Percentiles rank a stretch among this genome's conserved stretches.
These are phyloP conservation scores for Ilex aquifolium DNA, from an alignment of 257 asterid species.

Conservation along the genomic window DNA sequence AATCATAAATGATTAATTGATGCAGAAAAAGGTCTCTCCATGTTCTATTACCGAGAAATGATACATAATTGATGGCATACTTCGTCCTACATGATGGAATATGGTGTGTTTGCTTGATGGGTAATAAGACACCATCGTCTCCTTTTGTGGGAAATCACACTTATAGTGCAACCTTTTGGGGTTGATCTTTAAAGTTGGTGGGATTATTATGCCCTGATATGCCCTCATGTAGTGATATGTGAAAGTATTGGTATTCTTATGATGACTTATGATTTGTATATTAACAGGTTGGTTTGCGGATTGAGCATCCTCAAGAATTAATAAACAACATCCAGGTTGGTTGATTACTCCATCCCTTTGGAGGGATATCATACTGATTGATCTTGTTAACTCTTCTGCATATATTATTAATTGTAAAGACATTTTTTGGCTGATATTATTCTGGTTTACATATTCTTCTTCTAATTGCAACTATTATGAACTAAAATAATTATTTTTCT, in stretches of 20 bases:
- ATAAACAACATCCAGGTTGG: conserved; percentile 81
- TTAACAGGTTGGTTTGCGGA: conserved; percentile 78
- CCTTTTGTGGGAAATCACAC: neutral
- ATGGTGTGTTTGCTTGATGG: too few species aligned
- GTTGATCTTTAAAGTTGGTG: neutral
- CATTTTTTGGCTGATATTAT: neutral
- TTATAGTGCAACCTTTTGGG: neutral
- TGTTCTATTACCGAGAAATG: too few species aligned
- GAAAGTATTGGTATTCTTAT: conserved; percentile 7
- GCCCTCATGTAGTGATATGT: neutral
- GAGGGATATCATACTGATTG: neutral
- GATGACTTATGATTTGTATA: conserved; percentile 4
- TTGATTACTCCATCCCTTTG: neutral
- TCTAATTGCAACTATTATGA: neutral
- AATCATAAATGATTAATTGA: too few species aligned
- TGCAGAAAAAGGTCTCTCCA: too few species aligned
- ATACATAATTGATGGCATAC: too few species aligned
- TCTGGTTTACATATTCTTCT: neutral
- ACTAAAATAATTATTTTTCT: too few species aligned
- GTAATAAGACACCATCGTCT: neutral
- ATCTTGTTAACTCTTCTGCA: neutral
- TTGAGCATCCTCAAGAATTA: conserved; percentile 95
- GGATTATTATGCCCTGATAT: neutral
- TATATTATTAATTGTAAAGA: neutral
- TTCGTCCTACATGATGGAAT: too few species aligned